Conservation (phyloP, 2,329 filamentous ascomycete genomes). For the Trichoderma lentiforme region DNA sequence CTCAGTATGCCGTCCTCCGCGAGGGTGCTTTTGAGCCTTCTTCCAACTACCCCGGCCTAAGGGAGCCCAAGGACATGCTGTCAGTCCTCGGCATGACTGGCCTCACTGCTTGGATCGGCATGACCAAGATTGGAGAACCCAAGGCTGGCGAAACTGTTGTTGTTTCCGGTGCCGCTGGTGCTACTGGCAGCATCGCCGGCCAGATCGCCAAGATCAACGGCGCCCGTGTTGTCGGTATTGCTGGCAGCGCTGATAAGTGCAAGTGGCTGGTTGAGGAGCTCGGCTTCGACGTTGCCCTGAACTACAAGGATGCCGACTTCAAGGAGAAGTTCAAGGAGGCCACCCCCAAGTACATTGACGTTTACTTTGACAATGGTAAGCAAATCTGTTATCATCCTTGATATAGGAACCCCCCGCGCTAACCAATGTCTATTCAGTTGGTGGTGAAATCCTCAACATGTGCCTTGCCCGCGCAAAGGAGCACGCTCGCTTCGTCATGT, state of each 20-base stretch:
- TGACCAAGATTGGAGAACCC: constrained; percentile 64
- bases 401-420: background rate
- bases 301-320: constrained; percentile 67
- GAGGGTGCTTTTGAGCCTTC: constrained; percentile 48
- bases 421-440: constrained; percentile 41
- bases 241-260: constrained; percentile 65
- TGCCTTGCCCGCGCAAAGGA: constrained; percentile 61
- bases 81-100: constrained; percentile 65
- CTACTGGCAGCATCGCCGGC: constrained; percentile 71
- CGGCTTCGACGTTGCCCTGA: constrained; percentile 64
- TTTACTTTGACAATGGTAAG: constrained; percentile 66
- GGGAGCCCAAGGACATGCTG: constrained; percentile 55
- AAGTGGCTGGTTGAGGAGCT: constrained; percentile 61
- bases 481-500: constrained; percentile 65
- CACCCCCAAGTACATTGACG: constrained; percentile 59
- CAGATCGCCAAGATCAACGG: constrained; percentile 76
- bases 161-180: constrained; percentile 73
- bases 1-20: constrained; percentile 58
- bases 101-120: constrained; percentile 73
- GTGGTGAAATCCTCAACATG: constrained; percentile 66
- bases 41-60: constrained; percentile 39
- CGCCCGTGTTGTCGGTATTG: constrained; percentile 59
- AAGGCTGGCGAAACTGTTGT: constrained; percentile 71
- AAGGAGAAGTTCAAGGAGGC: constrained; percentile 56
- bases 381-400: background rate